Evolutionary conservation across 805 yeast species (phyloP).

Genomic region (Blastobotrys mokoenaii): DNA sequence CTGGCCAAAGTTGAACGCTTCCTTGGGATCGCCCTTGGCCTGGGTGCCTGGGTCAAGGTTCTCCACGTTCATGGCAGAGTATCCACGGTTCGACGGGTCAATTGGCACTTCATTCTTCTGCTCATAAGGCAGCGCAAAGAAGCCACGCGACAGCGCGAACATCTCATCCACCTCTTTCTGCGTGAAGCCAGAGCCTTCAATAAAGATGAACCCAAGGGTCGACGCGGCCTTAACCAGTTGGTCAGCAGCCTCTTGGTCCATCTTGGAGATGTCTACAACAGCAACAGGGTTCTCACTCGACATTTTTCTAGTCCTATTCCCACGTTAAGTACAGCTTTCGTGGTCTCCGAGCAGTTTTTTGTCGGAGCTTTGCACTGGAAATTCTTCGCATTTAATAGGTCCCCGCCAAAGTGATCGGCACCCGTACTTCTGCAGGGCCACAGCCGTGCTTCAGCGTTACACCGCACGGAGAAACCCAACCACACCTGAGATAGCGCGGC

Average conservation of each 20-base stretch:
- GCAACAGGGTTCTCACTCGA: conserved; percentile 13
- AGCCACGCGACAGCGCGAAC: conserved; percentile 42
- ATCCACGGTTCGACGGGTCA: conserved; percentile 51
- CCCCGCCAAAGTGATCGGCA: no score
- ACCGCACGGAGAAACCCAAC: no score
- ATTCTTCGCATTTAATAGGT: no score
- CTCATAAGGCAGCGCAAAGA: conserved; percentile 42
- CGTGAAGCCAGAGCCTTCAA: conserved; percentile 60
- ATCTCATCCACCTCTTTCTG: conserved; percentile 44
- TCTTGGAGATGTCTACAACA: conserved; percentile 43
- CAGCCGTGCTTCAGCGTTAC: no score
- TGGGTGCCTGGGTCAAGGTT: conserved; percentile 33
- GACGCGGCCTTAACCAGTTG: conserved; percentile 50
- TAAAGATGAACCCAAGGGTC: conserved; percentile 56
- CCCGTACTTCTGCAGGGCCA: no score
- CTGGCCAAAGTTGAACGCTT: conserved; percentile 57
- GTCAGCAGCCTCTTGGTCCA: conserved; percentile 37
- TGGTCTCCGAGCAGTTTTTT: no score
- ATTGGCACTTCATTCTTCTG: conserved; percentile 46
- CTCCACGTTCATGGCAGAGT: conserved; percentile 48
- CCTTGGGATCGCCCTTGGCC: conserved; percentile 36
- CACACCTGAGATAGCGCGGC: no score
- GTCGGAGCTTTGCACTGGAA: no score
- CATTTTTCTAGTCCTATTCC: not conserved
- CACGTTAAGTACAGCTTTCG: no score